Conservation (phyloP, 2,329 filamentous ascomycete genomes). For the Alternaria brassicae region DNA sequence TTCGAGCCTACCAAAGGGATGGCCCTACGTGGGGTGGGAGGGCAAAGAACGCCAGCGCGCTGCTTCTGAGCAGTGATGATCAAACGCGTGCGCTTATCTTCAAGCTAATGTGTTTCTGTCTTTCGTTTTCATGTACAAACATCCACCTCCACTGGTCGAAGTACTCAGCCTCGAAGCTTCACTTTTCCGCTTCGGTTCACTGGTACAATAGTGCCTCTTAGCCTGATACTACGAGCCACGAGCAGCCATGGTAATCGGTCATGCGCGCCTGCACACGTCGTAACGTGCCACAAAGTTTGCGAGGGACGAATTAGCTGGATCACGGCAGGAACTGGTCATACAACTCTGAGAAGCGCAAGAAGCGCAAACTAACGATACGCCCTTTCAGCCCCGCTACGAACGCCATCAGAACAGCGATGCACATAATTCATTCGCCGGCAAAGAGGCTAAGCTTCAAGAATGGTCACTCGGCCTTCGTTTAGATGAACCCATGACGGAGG, state of each 20-base stretch:
- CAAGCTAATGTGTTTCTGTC: not conserved
- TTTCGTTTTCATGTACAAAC: not conserved
- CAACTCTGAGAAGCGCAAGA: not conserved
- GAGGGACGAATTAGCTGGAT: not conserved
- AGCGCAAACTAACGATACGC: not conserved
- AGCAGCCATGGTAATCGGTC: not conserved
- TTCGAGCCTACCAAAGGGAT: conserved; percentile 65
- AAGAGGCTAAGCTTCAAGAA: not conserved
- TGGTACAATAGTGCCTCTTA: not conserved
- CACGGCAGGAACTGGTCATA: not conserved
- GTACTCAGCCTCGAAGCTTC: not conserved
- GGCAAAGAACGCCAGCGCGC: conserved; percentile 42
- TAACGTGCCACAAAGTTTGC: not conserved
- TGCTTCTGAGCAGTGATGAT: conserved; percentile 28
- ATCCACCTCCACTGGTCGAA: not conserved
- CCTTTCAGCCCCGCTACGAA: not conserved
- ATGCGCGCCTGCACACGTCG: not conserved
- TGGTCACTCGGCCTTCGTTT: not conserved
- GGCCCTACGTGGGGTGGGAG: conserved; percentile 66
- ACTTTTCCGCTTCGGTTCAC: not conserved
- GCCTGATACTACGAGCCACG: not conserved
- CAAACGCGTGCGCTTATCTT: not conserved
- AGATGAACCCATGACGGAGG: not conserved
- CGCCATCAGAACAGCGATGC: not conserved
- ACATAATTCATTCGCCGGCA: not conserved